phyloP scores from a whole-genome alignment of 352 stramenopile genomes.

The Pythium aquatile region DNA sequence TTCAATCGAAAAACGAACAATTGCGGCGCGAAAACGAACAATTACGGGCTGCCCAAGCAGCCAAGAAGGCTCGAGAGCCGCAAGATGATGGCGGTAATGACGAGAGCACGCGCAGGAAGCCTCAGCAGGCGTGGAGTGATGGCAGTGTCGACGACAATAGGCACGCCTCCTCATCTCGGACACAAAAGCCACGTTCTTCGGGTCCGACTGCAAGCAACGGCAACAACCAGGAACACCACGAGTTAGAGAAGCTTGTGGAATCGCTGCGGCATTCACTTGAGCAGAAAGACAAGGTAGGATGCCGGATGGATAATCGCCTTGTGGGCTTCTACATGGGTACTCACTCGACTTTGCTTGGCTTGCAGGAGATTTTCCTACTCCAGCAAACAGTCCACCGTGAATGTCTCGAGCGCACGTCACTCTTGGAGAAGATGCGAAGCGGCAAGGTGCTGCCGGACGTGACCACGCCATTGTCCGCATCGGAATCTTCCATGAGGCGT shows the following conservation, averaged over 20 bases:
- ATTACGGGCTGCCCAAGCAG: constrained; percentile 8
- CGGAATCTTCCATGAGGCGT: constrained; percentile 11
- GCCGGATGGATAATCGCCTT: not conserved
- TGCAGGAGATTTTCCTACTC: constrained; percentile 68
- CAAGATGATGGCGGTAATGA: constrained; percentile 10
- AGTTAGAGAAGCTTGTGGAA: constrained; percentile 43
- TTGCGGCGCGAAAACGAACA: constrained; percentile 17
- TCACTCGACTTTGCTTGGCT: not conserved
- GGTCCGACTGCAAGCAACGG: not conserved
- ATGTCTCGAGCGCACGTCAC: constrained; percentile 74
- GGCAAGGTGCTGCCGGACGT: constrained; percentile 66
- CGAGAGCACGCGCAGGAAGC: not conserved
- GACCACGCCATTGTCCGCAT: not conserved
- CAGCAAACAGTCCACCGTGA: constrained; percentile 83
- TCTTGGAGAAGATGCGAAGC: constrained; percentile 71
- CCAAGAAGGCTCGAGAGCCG: not conserved
- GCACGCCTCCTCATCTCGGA: not conserved
- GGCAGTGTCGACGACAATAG: not conserved
- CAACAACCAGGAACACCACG: constrained; percentile 47
- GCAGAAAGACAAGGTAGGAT: constrained; percentile 47
- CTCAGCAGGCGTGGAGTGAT: constrained; percentile 19
- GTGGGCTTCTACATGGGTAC: not conserved
- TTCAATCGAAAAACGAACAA: constrained; percentile 31
- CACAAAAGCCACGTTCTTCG: constrained; percentile 4
- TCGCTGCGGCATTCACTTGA: constrained; percentile 39